Conservation (phyloP, 1,139 yeast species). For the Zygoascus hellenicus region DNA sequence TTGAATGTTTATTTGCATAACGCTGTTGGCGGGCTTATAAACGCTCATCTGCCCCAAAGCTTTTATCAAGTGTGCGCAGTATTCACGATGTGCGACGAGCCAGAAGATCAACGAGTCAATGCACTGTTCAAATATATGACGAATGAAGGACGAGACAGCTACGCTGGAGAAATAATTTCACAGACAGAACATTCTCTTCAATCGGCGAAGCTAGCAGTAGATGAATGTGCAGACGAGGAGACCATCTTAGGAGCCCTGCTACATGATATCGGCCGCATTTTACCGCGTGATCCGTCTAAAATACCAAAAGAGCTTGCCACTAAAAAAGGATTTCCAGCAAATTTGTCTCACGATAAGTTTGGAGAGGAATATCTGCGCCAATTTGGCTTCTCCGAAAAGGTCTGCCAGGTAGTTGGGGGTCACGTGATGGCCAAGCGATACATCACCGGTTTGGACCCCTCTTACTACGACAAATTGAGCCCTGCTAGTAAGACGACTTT, state of each 20-base stretch:
- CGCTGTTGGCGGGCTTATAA: too few species aligned
- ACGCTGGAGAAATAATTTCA: constrained; percentile 16
- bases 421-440: constrained; percentile 18
- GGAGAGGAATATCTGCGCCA: constrained; percentile 18
- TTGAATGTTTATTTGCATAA: too few species aligned
- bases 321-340: constrained; percentile 10
- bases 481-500: constrained; percentile 13
- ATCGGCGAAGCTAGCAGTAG: constrained; percentile 13
- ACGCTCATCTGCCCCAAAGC: too few species aligned
- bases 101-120: constrained; percentile 8
- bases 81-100: background rate
- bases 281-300: constrained; percentile 13
- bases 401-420: constrained; percentile 18
- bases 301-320: constrained; percentile 12
- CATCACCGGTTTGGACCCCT: constrained; percentile 13
- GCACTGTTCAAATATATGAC: constrained; percentile 14
- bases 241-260: constrained; percentile 17
- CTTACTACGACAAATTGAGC: constrained; percentile 15
- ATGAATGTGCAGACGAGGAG: constrained; percentile 15
- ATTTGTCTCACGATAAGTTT: constrained; percentile 15
- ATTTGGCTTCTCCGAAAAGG: constrained; percentile 18
- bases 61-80: too few species aligned
- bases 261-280: constrained; percentile 17
- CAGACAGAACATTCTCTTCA: constrained; percentile 17
- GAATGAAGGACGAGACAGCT: constrained; percentile 15